Evolutionary conservation across 179 eudicot species (phyloP).

Genomic region (Amaranthus tricolor): DNA sequence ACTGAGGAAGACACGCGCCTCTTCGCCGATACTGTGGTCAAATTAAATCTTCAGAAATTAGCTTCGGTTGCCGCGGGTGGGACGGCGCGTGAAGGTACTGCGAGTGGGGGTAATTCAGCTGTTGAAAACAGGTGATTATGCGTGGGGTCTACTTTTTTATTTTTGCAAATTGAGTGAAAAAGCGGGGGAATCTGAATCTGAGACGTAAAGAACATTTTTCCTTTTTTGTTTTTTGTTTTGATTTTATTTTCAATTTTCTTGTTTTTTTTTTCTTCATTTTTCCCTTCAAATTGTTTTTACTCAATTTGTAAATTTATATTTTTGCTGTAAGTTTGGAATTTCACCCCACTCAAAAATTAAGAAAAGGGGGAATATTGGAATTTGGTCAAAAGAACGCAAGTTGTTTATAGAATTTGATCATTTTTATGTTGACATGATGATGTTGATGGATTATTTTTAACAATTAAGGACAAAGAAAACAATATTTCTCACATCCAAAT

Average conservation of each 20-base stretch:
- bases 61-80: slow-evolving; percentile 18
- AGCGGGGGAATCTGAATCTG: slow-evolving; percentile 24
- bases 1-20: slow-evolving; percentile 34
- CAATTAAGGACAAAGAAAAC: background rate
- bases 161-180: background rate
- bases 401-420: slow-evolving; percentile 1
- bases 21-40: slow-evolving; percentile 34
- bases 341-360: background rate
- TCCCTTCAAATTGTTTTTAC: background rate
- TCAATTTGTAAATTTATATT: background rate
- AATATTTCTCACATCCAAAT: no score
- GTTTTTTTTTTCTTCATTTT: background rate
- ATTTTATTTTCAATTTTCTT: background rate
- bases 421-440: background rate
- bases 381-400: slow-evolving; percentile 4
- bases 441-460: background rate
- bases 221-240: slow-evolving; percentile 4
- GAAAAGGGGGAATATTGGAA: background rate
- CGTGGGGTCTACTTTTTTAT: slow-evolving; percentile 9
- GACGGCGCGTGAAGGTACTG: slow-evolving; percentile 15
- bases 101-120: slow-evolving; percentile 7
- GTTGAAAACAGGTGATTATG: slow-evolving; percentile 15
- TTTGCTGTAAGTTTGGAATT: background rate
- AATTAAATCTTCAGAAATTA: slow-evolving; percentile 34
- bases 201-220: slow-evolving; percentile 21